A percentile compares a stretch with the other conserved stretches of the same genome.
These are phyloP conservation scores for Dendrocalamus sinicus DNA, from an alignment of 176 grass and related monocot genomes.

Conservation along the genomic window DNA sequence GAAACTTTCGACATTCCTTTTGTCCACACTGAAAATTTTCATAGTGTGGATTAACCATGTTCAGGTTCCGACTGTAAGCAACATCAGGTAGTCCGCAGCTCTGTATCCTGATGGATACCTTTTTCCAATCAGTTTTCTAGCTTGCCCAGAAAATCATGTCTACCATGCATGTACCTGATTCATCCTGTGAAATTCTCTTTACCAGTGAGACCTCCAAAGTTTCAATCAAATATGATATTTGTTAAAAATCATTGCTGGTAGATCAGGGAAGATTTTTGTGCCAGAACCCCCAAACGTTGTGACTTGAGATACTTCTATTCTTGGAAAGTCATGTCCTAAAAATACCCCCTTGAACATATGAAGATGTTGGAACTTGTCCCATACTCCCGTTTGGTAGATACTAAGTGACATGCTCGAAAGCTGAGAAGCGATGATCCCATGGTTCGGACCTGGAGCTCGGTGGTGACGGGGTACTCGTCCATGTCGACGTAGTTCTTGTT, in stretches of 20 bases:
- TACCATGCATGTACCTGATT: neutral
- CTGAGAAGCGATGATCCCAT: neutral
- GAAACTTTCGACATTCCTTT: neutral
- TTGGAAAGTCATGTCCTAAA: neutral
- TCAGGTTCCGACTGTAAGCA: too few species aligned
- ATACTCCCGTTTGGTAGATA: neutral
- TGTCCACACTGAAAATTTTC: too few species aligned
- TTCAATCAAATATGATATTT: neutral
- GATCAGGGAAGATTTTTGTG: neutral
- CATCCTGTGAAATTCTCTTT: neutral
- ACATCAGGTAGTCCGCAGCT: neutral
- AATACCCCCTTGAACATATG: neutral
- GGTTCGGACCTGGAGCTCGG: conserved; percentile 70
- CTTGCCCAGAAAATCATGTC: neutral
- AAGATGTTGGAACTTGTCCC: neutral
- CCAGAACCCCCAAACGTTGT: neutral
- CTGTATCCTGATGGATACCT: neutral
- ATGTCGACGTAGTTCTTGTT: conserved; percentile 99
- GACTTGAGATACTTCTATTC: neutral
- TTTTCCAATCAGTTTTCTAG: neutral
- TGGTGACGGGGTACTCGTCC: conserved; percentile 97
- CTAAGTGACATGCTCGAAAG: neutral
- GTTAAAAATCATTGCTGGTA: neutral
- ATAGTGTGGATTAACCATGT: too few species aligned
- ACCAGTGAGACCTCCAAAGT: neutral